Conservation (phyloP, 805 yeast genomes). For the Sporopachydermia quercuum region DNA sequence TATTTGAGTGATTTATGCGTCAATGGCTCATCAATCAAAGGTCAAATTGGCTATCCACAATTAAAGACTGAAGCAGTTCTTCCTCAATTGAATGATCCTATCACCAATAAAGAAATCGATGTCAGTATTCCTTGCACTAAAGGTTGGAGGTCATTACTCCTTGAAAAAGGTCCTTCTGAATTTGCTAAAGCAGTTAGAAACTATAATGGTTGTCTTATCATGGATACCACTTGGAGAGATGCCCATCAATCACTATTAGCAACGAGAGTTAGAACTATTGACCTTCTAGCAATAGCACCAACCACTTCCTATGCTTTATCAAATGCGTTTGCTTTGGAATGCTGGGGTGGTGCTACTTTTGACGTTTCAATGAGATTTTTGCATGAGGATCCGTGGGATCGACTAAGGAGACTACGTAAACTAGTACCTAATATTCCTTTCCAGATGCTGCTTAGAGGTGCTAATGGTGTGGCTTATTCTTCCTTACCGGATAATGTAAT, state of each 20-base stretch:
- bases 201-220: constrained; percentile 60
- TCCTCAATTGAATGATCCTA: constrained; percentile 45
- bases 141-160: constrained; percentile 69
- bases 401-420: constrained; percentile 57
- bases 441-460: constrained; percentile 86
- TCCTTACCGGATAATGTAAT: constrained; percentile 82
- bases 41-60: constrained; percentile 71
- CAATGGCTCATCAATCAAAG: constrained; percentile 73
- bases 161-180: constrained; percentile 55
- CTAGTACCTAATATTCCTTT: constrained; percentile 79
- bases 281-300: constrained; percentile 65
- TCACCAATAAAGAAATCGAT: constrained; percentile 36
- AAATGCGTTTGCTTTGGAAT: constrained; percentile 73
- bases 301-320: constrained; percentile 66
- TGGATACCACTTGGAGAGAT: constrained; percentile 92
- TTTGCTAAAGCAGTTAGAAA: constrained; percentile 62
- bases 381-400: constrained; percentile 82
- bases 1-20: constrained; percentile 71
- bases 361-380: constrained; percentile 82
- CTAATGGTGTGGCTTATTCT: constrained; percentile 82
- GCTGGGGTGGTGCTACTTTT: constrained; percentile 94
- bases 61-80: constrained; percentile 49
- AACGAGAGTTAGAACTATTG: constrained; percentile 74
- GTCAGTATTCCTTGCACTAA: constrained; percentile 33
- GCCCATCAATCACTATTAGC: constrained; percentile 82